Evolutionary conservation across 2,329 filamentous ascomycete genomes (phyloP).

Genomic region (Sarocladium oryzae): DNA sequence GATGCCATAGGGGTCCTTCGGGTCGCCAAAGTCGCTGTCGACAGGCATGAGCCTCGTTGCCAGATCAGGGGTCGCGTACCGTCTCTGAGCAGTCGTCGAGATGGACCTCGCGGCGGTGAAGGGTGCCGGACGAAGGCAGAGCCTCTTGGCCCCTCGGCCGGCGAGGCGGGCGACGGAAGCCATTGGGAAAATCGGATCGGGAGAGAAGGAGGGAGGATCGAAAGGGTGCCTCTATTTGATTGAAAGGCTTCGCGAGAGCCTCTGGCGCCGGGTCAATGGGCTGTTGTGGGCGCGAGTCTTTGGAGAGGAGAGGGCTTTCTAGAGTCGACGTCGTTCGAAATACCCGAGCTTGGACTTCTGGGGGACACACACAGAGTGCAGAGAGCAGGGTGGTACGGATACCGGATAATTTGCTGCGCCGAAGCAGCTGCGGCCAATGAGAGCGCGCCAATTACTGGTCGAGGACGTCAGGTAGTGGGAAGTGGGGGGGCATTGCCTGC

Average conservation of each 20-base stretch:
- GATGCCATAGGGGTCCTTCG: slow-evolving; percentile 43
- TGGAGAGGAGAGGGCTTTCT: slow-evolving; percentile 1
- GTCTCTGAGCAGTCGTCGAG: slow-evolving; percentile 57
- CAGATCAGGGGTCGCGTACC: slow-evolving; percentile 49
- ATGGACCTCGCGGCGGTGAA: slow-evolving; percentile 48
- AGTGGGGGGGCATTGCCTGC: slow-evolving; percentile 1
- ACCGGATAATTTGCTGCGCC: background rate
- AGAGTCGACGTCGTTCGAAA: slow-evolving; percentile 7
- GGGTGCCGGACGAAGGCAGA: slow-evolving; percentile 46
- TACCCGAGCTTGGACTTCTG: slow-evolving; percentile 6
- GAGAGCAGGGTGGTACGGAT: background rate
- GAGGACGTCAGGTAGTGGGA: slow-evolving; percentile 3
- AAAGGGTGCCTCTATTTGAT: slow-evolving; percentile 19
- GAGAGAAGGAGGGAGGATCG: slow-evolving; percentile 44
- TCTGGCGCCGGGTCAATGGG: slow-evolving; percentile 30
- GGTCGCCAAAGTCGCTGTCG: slow-evolving; percentile 56
- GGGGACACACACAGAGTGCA: background rate
- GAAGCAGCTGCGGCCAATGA: background rate
- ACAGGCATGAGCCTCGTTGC: slow-evolving; percentile 59
- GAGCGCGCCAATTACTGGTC: slow-evolving; percentile 3
- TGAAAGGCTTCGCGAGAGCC: slow-evolving; percentile 23
- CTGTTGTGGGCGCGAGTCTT: slow-evolving; percentile 14
- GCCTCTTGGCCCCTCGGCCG: slow-evolving; percentile 62
- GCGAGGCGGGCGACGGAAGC: slow-evolving; percentile 40
- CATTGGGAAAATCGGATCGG: slow-evolving; percentile 45